Conservation (phyloP, 2,329 filamentous ascomycete species). For the Cercospora beticola region DNA sequence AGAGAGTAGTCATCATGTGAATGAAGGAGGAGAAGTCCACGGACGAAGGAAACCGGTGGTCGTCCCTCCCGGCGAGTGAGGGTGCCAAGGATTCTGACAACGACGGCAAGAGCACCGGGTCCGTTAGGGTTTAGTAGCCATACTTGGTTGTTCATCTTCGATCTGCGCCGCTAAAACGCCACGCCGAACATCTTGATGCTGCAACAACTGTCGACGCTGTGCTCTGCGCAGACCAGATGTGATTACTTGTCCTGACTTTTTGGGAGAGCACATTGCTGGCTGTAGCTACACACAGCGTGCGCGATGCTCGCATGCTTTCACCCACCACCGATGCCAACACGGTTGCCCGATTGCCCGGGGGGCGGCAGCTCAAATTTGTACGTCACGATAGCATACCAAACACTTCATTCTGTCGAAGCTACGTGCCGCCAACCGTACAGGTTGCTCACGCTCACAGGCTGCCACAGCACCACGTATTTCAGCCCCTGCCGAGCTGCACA, state of each 20-base stretch:
- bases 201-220: neutral
- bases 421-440: no score
- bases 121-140: neutral
- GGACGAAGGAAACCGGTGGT: neutral
- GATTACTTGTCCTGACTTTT: neutral
- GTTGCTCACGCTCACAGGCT: no score
- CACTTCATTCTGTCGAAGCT: neutral
- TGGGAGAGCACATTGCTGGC: neutral
- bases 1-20: neutral
- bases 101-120: no score
- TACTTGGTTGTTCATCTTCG: neutral
- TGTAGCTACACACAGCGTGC: neutral
- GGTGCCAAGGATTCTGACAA: neutral
- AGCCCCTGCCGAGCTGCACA: no score
- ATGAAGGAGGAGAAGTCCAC: neutral
- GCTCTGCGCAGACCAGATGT: no score
- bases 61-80: neutral
- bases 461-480: no score
- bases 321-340: neutral
- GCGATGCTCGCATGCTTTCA: neutral
- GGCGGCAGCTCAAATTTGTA: neutral
- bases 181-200: neutral
- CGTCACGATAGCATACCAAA: neutral
- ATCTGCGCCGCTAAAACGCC: neutral
- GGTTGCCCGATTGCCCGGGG: neutral